Conservation (phyloP, 805 yeast species). For the Debaryomyces tyrocola region DNA sequence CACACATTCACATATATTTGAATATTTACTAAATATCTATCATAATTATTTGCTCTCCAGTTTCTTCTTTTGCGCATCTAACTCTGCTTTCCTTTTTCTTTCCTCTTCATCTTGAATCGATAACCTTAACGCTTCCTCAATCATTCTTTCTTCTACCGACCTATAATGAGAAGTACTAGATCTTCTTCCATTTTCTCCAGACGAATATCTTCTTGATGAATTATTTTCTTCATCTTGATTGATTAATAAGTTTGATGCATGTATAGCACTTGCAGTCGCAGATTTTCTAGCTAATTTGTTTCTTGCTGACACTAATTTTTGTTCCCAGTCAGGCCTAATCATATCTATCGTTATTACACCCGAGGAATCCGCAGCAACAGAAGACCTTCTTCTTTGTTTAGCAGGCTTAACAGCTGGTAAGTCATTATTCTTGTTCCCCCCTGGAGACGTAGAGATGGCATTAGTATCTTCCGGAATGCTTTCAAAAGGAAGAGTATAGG, state of each 20-base stretch:
- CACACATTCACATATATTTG: too few relatives aligned
- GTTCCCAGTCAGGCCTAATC: conserved; percentile 93
- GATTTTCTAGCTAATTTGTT: conserved; percentile 79
- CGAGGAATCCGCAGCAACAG: conserved; percentile 66
- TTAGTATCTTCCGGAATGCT: conserved; percentile 9
- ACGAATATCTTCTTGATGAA: conserved; percentile 10
- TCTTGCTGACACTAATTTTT: conserved; percentile 67
- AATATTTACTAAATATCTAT: background rate
- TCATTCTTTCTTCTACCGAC: conserved; percentile 65
- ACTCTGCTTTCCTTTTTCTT: conserved; percentile 29
- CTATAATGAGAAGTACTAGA: conserved; percentile 10
- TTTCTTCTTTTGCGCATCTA: conserved; percentile 2
- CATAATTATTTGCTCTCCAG: background rate
- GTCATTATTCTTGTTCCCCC: background rate
- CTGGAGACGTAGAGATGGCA: background rate
- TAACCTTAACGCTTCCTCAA: conserved; percentile 78
- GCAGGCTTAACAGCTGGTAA: background rate
- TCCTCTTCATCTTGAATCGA: conserved; percentile 72
- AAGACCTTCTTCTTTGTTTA: conserved; percentile 28
- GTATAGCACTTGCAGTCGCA: conserved; percentile 93
- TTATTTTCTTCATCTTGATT: conserved; percentile 12
- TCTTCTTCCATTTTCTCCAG: conserved; percentile 14
- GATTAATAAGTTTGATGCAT: conserved; percentile 76
- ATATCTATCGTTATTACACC: conserved; percentile 76
- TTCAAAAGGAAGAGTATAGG: conserved; percentile 21